phyloP scores from a whole-genome alignment of 2,329 filamentous ascomycete genomes.

The Myriosclerotinia duriaeana region DNA sequence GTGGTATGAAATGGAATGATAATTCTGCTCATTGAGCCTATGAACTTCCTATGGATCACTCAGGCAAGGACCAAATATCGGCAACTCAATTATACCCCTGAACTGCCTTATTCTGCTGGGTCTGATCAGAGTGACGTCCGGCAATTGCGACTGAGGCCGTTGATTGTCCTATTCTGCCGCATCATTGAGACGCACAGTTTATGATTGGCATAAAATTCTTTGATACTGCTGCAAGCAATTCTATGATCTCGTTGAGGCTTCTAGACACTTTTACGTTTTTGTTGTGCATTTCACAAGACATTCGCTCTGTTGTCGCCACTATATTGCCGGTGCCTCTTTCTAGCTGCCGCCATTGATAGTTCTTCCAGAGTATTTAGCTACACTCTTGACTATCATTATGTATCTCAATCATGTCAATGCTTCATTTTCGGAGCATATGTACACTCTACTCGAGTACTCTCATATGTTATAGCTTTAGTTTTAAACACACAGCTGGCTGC shows the following conservation, averaged over 20 bases:
- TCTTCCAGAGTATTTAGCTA: background rate
- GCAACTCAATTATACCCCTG: background rate
- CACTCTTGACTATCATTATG: background rate
- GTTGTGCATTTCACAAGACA: background rate
- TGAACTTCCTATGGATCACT: background rate
- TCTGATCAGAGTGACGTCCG: background rate
- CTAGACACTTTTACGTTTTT: background rate
- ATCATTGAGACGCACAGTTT: background rate
- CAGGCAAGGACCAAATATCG: background rate
- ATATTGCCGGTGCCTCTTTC: background rate
- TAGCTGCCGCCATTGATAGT: background rate
- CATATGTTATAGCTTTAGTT: background rate
- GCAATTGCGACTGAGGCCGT: background rate
- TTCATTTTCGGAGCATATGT: background rate
- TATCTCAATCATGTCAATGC: too few species aligned
- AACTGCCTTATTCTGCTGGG: background rate
- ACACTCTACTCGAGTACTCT: background rate
- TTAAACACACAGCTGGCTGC: too few species aligned
- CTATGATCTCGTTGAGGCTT: background rate
- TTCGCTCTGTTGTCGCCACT: background rate
- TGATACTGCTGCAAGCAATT: background rate
- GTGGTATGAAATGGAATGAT: constrained; percentile 13
- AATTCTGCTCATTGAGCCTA: constrained; percentile 4
- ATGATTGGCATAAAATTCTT: background rate
- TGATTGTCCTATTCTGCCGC: background rate